Evolutionary conservation across 306 rosid species (phyloP), one percentile per base, ranked within the genome.

Genomic region (Trichosanthes truncata): DNA sequence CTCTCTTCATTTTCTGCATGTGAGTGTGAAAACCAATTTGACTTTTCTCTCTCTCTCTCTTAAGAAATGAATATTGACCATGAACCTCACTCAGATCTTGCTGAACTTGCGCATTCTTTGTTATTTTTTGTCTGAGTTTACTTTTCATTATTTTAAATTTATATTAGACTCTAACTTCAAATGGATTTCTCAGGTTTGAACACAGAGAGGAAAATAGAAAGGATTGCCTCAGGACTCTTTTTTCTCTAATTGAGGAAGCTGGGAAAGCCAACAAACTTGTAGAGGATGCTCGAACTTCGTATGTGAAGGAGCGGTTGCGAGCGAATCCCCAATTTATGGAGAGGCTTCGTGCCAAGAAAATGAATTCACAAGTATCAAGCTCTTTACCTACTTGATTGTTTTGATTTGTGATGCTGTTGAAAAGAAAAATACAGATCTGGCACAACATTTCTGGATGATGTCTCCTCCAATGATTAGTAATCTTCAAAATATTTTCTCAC

Each of bases 121-220:
- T 48, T 45, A 21, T 48, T 9, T 67, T 67, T 67, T n/a, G n/a
- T 15, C 76, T 29, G 49, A 18, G 38, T 74, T 81, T 23, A 65
- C 12, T 23, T 55, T 76, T 46, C 57, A 78, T 8, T 45, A 4
- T 33, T 29, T 13, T 10, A 56, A 31, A 52, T 20, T 76, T 57
- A 1, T 23, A 29, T 2, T 38, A 25, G 11, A 14, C 48, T 13
- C 55, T 59, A 41, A 77, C 20, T 33, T 29, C 15, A 33, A 51
- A 33, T 33, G 26, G 31, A 18, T 35, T 13, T 79, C 62, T 53
- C 67, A 96, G 99, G 88, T 96, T 84, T 79, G 99, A 93, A 74
- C 97, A 96, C 78, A 90, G 97, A 55, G 98, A 96, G 82, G 99
- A 96, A 84, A 96, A 93, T 87, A 89, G 94, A 87, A 96, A 93